Conservation (phyloP, 2,329 filamentous ascomycete species). For the Exophiala calicioides region DNA sequence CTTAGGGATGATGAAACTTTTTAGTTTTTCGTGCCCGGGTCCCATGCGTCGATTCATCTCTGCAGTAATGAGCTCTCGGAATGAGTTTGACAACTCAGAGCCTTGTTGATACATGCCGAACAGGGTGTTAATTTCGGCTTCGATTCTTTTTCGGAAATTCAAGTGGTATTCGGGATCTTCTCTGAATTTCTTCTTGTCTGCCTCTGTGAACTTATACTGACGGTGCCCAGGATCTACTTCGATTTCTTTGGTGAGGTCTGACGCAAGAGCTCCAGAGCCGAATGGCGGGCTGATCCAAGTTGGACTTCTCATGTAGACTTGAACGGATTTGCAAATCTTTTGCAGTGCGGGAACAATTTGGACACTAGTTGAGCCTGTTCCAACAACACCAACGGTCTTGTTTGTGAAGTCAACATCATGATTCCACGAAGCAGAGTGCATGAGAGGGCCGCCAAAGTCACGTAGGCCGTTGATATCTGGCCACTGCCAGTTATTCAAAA, state of each 20-base stretch:
- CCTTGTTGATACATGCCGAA: slow-evolving; percentile 22
- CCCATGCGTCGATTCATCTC: no score
- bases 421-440: slow-evolving; percentile 46
- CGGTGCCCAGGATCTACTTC: neutral
- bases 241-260: slow-evolving; percentile 10
- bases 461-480: slow-evolving; percentile 33
- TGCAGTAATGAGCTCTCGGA: slow-evolving; percentile 10
- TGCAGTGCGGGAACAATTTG: slow-evolving; percentile 42
- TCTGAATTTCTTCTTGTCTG: slow-evolving; percentile 24
- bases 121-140: slow-evolving; percentile 33
- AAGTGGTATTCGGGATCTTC: slow-evolving; percentile 31
- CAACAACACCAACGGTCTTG: slow-evolving; percentile 33
- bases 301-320: slow-evolving; percentile 27
- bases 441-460: slow-evolving; percentile 37
- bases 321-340: slow-evolving; percentile 36
- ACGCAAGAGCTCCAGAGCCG: neutral
- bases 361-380: slow-evolving; percentile 33
- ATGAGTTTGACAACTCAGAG: slow-evolving; percentile 1
- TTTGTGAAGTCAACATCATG: slow-evolving; percentile 47
- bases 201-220: slow-evolving; percentile 30
- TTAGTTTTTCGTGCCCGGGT: no score
- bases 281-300: slow-evolving; percentile 31
- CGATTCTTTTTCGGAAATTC: slow-evolving; percentile 34
- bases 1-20: no score
- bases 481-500: slow-evolving; percentile 2